phyloP scores from a whole-genome alignment of 179 eudicot genomes.

The Beta corolliflora region DNA sequence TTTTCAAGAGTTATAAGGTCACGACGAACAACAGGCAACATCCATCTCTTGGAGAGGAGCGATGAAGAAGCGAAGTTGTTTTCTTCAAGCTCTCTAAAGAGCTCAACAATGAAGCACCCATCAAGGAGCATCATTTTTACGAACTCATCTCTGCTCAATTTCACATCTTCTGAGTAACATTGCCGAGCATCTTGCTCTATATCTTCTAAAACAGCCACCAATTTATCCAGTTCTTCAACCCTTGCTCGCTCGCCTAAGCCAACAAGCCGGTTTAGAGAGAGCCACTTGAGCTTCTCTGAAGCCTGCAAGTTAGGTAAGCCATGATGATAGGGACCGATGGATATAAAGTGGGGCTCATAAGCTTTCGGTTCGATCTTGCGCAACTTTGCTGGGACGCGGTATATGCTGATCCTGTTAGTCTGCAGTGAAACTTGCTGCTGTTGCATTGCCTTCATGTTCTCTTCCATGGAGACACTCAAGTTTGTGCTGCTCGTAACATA shows the following conservation, averaged over 20 bases:
- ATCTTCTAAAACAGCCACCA: background rate
- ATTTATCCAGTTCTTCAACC: background rate
- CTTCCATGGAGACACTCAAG: conserved; percentile 6
- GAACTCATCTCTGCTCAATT: conserved; percentile 22
- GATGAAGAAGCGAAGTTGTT: conserved; percentile 4
- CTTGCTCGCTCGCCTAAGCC: background rate
- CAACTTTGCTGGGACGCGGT: conserved; percentile 19
- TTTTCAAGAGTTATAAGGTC: conserved; percentile 27
- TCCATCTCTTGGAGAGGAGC: conserved; percentile 32
- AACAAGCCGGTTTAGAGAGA: conserved; percentile 1
- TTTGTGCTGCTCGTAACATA: background rate
- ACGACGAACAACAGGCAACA: conserved; percentile 34
- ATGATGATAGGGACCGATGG: conserved; percentile 25
- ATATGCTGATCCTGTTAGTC: conserved; percentile 11
- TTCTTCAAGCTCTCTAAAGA: conserved; percentile 11
- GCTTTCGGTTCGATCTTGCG: background rate
- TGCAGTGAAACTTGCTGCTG: background rate
- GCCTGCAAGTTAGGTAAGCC: conserved; percentile 9
- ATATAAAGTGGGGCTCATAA: conserved; percentile 25
- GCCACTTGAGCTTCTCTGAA: conserved; percentile 17
- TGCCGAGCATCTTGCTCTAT: conserved; percentile 1
- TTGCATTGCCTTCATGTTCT: background rate
- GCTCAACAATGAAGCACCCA: conserved; percentile 26
- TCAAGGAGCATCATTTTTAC: conserved; percentile 32
- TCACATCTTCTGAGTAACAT: conserved; percentile 1